Percentiles rank a stretch among this genome's conserved stretches.
Evolutionary conservation across 2,329 filamentous ascomycete species (phyloP).

Genomic region (Nannizziopsis barbatae): DNA sequence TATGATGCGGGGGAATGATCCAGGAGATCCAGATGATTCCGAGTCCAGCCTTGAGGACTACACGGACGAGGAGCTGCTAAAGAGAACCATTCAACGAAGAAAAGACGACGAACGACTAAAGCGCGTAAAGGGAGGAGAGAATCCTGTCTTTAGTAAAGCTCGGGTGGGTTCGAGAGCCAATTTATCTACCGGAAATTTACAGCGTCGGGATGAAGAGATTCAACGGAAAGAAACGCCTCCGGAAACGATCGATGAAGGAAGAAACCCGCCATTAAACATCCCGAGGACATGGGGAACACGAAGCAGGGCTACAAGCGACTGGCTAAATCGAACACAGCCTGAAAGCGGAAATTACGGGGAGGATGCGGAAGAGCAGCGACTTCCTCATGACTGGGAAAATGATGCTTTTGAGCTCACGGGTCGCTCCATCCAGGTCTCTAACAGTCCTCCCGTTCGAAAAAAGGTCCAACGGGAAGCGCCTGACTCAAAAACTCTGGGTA

Average conservation of each 20-base stretch:
- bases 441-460: slow-evolving; percentile 23
- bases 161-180: slow-evolving; percentile 22
- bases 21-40: slow-evolving; percentile 10
- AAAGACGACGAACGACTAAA: slow-evolving; percentile 32
- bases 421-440: slow-evolving; percentile 22
- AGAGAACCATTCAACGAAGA: slow-evolving; percentile 26
- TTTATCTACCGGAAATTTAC: slow-evolving; percentile 30
- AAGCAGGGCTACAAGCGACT: slow-evolving; percentile 25
- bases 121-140: slow-evolving; percentile 29
- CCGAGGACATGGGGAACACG: slow-evolving; percentile 30
- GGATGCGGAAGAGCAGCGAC: neutral
- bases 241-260: slow-evolving; percentile 20
- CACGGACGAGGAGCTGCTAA: slow-evolving; percentile 26
- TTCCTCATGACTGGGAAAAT: slow-evolving; percentile 17
- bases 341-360: slow-evolving; percentile 17
- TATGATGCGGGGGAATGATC: slow-evolving; percentile 4
- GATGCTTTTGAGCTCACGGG: slow-evolving; percentile 22
- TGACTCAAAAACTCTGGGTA: neutral
- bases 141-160: slow-evolving; percentile 33
- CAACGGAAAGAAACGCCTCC: slow-evolving; percentile 14
- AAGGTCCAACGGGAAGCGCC: slow-evolving; percentile 19
- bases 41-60: slow-evolving; percentile 21
- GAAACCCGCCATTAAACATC: slow-evolving; percentile 27
- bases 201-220: slow-evolving; percentile 24
- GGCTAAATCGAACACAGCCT: slow-evolving; percentile 26